phyloP scores from a whole-genome alignment of 331 rosid genomes.

The Quercus phellos region DNA sequence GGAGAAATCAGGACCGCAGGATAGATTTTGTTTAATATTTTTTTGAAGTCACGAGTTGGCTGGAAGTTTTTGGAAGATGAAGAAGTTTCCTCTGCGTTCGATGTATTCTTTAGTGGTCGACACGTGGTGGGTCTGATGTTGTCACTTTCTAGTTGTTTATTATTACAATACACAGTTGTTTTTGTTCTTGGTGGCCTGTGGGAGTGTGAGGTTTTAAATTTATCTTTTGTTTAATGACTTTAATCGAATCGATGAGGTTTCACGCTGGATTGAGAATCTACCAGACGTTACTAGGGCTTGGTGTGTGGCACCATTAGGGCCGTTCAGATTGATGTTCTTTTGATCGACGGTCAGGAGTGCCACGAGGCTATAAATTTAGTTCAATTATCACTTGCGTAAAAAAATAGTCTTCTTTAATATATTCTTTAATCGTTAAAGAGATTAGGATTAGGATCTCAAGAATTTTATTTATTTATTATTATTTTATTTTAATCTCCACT shows the following conservation, averaged over 20 bases:
- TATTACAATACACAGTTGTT: neutral
- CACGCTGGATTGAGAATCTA: neutral
- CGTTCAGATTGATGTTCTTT: neutral
- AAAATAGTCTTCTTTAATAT: too few relatives aligned
- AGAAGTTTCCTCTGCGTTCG: neutral
- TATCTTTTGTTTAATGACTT: neutral
- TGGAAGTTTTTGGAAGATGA: constrained; percentile 53
- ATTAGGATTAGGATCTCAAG: too few relatives aligned
- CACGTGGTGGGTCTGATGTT: constrained; percentile 8
- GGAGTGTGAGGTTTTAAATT: neutral
- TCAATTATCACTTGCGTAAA: too few relatives aligned
- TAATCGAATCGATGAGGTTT: too few relatives aligned
- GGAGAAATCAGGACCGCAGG: constrained; percentile 34
- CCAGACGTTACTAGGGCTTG: neutral
- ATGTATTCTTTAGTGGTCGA: neutral
- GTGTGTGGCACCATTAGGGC: neutral
- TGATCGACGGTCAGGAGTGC: neutral
- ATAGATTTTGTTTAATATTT: neutral
- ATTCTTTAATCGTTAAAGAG: too few relatives aligned
- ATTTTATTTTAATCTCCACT: too few relatives aligned
- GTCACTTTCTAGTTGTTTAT: too few relatives aligned
- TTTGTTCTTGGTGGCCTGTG: neutral
- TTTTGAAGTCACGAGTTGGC: neutral
- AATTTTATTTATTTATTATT: too few relatives aligned
- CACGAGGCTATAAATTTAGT: neutral